Evolutionary conservation across 2,329 filamentous ascomycete genomes (phyloP), one percentile per base, ranked within the genome.

Genomic region (Grosmannia clavigera): DNA sequence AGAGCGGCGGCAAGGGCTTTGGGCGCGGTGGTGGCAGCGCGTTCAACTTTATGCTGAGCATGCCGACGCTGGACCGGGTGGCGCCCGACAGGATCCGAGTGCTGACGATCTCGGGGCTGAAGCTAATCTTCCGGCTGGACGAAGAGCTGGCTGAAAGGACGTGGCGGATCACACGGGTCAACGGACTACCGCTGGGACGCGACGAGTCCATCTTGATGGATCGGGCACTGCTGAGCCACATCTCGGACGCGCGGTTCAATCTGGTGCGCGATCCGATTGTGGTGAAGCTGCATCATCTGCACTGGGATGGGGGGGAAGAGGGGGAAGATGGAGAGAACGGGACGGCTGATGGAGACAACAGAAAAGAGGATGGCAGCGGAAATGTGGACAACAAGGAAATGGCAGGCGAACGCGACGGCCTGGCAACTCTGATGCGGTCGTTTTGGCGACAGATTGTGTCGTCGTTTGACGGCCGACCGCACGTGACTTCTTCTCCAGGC

Each of bases 131-230:
- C 73, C 78, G 88, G n/a, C 75, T 84, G 33, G 86, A 89, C 67
- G 76, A 79, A 0, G 74, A 74, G 27, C 69, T 73, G 11, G 66
- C 70, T 3, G 73, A 77, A 19, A 71, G 78, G 11, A 71, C 74
- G 31, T 91, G 87, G 78, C 81, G 86, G 60, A 85, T 97, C 51
- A 88, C 87, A 61, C 87, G 88, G 53, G 85, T 96, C 63, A 91
- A 90, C 51, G 89, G 87, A 65, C 81, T 92, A 50, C 82, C 87
- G 1, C 77, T 99, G 3, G 92, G 92, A 4, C 86, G 88, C 55
- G 90, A 97, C 68, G 92, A 97, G 72, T 88, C 86, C 64, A 84
- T 96, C 25, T 88, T 89, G 69, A 81, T 97, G 64, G 81, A 87
- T 55, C 83, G 87, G 29, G 84, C 90, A 61, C 81, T 92, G 31